phyloP scores from a whole-genome alignment of 441 rosid species.

The Francoa sonchifolia region DNA sequence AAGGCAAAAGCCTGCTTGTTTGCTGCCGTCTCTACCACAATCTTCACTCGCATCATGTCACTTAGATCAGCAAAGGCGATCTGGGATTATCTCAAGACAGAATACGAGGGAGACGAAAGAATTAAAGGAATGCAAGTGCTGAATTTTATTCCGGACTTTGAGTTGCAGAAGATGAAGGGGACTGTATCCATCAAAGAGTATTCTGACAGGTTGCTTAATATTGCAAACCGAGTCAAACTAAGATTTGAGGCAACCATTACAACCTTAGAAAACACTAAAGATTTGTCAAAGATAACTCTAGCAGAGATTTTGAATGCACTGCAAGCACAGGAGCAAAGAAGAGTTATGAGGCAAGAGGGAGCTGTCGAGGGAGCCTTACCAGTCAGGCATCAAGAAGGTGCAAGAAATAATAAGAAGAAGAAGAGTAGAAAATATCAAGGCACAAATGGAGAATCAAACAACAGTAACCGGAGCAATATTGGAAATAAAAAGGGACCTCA shows the following conservation, averaged over 20 bases:
- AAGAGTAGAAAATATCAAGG: not conserved
- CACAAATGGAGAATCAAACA: not conserved
- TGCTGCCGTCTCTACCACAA: not conserved
- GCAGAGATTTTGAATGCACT: conserved; percentile 6
- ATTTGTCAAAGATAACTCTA: not conserved
- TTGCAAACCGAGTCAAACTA: not conserved
- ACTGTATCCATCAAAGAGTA: conserved; percentile 9
- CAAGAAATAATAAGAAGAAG: not conserved
- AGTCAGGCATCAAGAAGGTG: not conserved
- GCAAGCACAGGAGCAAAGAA: conserved; percentile 5
- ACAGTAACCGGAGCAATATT: not conserved
- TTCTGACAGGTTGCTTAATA: not conserved
- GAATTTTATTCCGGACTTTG: conserved; percentile 4
- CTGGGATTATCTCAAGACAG: conserved; percentile 1
- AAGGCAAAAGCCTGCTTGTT: not conserved
- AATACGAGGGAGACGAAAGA: conserved; percentile 9
- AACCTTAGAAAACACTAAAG: conserved; percentile 2
- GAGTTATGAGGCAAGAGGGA: not conserved
- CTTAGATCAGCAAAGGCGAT: not conserved
- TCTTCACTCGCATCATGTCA: conserved; percentile 1
- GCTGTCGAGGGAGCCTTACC: not conserved
- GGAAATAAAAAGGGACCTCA: not conserved
- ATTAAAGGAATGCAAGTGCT: conserved; percentile 1
- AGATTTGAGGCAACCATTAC: not conserved
- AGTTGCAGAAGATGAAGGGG: conserved; percentile 6